Conservation (phyloP, 106 monocot species). For the Hemerocallis citrina region DNA sequence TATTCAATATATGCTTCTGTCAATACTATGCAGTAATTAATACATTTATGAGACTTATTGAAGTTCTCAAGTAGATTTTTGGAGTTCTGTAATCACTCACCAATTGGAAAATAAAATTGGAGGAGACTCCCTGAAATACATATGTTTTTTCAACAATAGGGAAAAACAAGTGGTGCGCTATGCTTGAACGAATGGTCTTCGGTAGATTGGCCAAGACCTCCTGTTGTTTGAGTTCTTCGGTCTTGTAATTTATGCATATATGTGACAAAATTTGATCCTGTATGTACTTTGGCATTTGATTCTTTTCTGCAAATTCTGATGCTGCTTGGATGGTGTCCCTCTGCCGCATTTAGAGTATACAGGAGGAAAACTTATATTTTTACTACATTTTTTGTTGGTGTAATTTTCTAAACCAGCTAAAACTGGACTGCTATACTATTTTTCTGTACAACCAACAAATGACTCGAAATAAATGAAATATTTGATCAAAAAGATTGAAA, state of each 20-base stretch:
- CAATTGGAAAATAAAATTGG: constrained; percentile 42
- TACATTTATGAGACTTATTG: too few relatives aligned
- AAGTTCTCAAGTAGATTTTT: too few relatives aligned
- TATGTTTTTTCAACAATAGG: constrained; percentile 21
- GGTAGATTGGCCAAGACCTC: constrained; percentile 19
- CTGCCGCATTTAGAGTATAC: constrained; percentile 17
- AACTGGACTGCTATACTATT: constrained; percentile 1
- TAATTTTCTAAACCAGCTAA: neutral
- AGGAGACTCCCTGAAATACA: constrained; percentile 42
- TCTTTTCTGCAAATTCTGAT: constrained; percentile 47
- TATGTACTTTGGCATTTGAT: constrained; percentile 28
- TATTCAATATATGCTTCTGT: constrained; percentile 2
- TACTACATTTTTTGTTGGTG: constrained; percentile 2
- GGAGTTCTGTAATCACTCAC: constrained; percentile 28
- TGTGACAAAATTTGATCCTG: constrained; percentile 56
- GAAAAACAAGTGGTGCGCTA: too few relatives aligned
- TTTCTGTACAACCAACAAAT: neutral
- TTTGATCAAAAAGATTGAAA: too few relatives aligned
- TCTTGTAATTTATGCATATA: constrained; percentile 32
- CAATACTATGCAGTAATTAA: too few relatives aligned
- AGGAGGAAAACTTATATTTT: constrained; percentile 9
- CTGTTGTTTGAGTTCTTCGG: constrained; percentile 29
- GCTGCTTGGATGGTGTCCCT: constrained; percentile 40
- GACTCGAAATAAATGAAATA: too few relatives aligned
- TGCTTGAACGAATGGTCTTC: constrained; percentile 17